These are phyloP conservation scores for Xylaria sp. DNA, from an alignment of 2,329 filamentous ascomycete species.

Conservation along the genomic window DNA sequence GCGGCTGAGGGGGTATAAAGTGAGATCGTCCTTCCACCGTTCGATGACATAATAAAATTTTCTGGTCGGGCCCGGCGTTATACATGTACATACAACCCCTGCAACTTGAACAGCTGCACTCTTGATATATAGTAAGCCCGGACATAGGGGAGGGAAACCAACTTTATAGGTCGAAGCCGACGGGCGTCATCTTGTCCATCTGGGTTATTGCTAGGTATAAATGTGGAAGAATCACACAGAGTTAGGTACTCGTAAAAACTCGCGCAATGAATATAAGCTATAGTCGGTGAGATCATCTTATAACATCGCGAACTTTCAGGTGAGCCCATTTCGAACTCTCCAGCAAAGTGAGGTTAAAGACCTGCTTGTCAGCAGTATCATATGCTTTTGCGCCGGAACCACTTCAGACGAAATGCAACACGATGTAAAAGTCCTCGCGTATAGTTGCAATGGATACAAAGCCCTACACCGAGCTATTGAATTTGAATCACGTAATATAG, in stretches of 20 bases:
- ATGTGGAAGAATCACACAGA: background rate
- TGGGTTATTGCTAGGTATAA: background rate
- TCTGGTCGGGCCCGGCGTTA: background rate
- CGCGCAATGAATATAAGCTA: background rate
- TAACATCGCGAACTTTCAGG: background rate
- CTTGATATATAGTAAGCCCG: background rate
- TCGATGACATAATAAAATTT: background rate
- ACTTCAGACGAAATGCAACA: background rate
- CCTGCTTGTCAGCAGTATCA: background rate
- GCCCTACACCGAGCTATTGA: background rate
- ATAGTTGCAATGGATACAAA: background rate
- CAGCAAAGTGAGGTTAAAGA: background rate
- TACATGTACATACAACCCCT: background rate
- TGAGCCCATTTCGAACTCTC: background rate
- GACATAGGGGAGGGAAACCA: background rate
- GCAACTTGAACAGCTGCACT: background rate
- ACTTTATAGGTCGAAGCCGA: background rate
- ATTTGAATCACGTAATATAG: conserved; percentile 2
- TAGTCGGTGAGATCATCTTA: background rate
- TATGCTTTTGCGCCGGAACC: background rate
- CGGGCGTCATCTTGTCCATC: background rate
- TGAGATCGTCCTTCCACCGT: background rate
- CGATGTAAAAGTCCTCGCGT: background rate
- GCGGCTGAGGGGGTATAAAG: background rate
- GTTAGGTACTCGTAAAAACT: background rate